Evolutionary conservation across 345 rosid genomes (phyloP).

Genomic region (Eucalyptus cloeziana): DNA sequence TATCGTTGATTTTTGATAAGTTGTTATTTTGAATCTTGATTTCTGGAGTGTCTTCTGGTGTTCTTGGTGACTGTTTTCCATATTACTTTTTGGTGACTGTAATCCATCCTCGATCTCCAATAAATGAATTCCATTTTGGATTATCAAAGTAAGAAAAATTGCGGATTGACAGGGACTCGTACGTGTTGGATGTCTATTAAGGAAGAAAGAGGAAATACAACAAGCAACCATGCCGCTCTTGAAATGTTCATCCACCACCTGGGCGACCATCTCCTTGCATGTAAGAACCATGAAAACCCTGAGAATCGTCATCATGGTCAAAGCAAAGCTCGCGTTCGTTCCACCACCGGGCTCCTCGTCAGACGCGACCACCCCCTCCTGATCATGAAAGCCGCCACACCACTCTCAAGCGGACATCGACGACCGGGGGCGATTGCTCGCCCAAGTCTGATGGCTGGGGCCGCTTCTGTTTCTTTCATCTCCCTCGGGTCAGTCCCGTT

Average conservation of each 20-base stretch:
- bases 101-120: too few species aligned
- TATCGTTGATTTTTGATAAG: too few species aligned
- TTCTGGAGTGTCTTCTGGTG: too few species aligned
- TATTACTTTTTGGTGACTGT: too few species aligned
- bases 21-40: too few species aligned
- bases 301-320: neutral
- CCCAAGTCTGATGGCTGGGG: neutral
- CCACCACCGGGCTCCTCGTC: neutral
- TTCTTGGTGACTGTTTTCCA: too few species aligned
- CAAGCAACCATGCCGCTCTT: too few species aligned
- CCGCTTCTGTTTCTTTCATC: conserved; percentile 14
- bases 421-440: neutral
- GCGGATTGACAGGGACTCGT: too few species aligned
- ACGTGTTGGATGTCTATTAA: too few species aligned
- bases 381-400: neutral
- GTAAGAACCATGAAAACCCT: neutral
- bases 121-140: too few species aligned
- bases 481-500: neutral
- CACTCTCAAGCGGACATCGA: neutral
- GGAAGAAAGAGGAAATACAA: too few species aligned
- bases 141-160: too few species aligned
- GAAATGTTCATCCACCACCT: neutral
- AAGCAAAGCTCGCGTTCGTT: neutral
- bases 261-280: neutral
- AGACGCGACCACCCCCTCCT: neutral